Base-by-base conservation (phyloP, 225 moss, liverwort and hornwort genomes). In the Ulota crispa region DNA sequence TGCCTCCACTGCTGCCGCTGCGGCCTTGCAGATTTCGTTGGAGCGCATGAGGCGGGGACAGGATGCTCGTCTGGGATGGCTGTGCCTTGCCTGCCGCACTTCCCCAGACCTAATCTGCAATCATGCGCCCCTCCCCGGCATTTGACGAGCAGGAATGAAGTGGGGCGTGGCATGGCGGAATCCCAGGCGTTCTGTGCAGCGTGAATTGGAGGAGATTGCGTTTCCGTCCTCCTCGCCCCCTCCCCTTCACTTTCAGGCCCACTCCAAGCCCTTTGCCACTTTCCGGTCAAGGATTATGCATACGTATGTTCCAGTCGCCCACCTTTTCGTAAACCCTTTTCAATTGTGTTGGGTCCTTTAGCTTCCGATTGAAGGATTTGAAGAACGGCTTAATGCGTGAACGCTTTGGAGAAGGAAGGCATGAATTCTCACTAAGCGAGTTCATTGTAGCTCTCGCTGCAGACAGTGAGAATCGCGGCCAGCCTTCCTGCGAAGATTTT, bases 171-270 rank as follows among this genome's bases (percentile, higher is more conserved):
- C 82, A 43, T 92, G 91, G 91, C 87, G 86, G 66, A 93, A 85
- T 34, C 41, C 91, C 30, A 89, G 86, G 77, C 87, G 77, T 56
- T 90, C 90, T 65, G 76, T 94, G 60, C 84, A 87, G 65, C 80
- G 86, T 72, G 93, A 90, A 79, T 83, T 90, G 77, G 78, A 84
- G 83, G 91, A 95, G 82, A 92, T 90, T 80, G 92, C 85, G 32
- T 87, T 90, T 56, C 94, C 93, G 28, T 89, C 93, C 68, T 89
- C 90, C 70, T 87, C 87, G 70, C 91, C 86, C 72, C 83, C 91
- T 72, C 90, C 91, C 52, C 87, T 90, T 34, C 85, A 83, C 56
- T 78, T 84, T 34, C 83, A 89, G 70, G 82, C 86, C 62, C 87
- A 84, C 36, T 59, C 77, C 8, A 78, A 80, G 72, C 85, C 85